Conservation (phyloP, 1,284 basidiomycete genomes). For the Trichosporon coremiiforme region DNA sequence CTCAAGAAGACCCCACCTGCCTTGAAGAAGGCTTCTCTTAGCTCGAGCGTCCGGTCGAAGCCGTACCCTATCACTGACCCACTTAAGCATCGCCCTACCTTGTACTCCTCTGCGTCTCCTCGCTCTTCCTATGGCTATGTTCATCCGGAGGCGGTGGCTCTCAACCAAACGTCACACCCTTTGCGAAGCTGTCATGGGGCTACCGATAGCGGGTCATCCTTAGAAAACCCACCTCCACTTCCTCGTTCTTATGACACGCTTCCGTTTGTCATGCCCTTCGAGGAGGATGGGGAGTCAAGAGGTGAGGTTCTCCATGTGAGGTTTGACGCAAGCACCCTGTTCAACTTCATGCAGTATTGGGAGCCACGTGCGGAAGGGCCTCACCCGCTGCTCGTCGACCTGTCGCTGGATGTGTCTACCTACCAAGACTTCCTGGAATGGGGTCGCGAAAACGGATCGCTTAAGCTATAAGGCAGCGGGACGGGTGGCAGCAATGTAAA, state of each 20-base stretch:
- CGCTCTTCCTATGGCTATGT: not conserved
- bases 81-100: not conserved
- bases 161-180: too few species aligned
- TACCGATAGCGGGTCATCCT: too few species aligned
- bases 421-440: not conserved
- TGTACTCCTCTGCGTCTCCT: not conserved
- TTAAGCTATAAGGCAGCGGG: not conserved
- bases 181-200: too few species aligned
- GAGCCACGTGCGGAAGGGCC: not conserved
- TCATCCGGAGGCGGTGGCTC: rapidly evolving
- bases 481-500: not conserved
- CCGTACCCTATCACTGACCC: not conserved
- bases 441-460: not conserved
- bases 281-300: not conserved
- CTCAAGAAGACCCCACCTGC: not conserved
- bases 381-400: not conserved
- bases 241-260: not conserved
- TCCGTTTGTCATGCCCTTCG: not conserved
- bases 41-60: not conserved
- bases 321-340: not conserved
- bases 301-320: not conserved
- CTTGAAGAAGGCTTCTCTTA: not conserved
- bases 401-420: not conserved
- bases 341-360: slow-evolving; percentile 5
- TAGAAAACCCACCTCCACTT: not conserved